phyloP scores from a whole-genome alignment of 2,329 filamentous ascomycete genomes.

The Aspergillus sp. region DNA sequence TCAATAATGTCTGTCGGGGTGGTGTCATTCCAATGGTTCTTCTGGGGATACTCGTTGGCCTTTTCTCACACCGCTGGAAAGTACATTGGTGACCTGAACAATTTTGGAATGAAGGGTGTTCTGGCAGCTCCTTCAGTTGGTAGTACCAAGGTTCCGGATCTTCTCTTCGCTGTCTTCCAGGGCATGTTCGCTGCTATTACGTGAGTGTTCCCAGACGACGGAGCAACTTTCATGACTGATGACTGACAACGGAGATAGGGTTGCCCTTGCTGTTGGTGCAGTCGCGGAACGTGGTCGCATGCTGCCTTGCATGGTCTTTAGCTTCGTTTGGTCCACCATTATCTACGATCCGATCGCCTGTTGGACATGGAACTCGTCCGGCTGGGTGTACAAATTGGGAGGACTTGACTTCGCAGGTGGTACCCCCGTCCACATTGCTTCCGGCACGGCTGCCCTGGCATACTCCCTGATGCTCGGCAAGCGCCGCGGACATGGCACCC shows the following conservation, averaged over 20 bases:
- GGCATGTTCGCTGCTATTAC: constrained; percentile 70
- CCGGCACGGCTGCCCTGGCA: constrained; percentile 78
- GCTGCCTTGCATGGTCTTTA: constrained; percentile 85
- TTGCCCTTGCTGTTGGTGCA: constrained; percentile 80
- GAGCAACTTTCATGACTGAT: background rate
- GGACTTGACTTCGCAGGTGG: constrained; percentile 87
- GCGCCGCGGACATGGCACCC: constrained; percentile 78
- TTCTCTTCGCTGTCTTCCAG: constrained; percentile 77
- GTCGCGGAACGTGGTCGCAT: constrained; percentile 85
- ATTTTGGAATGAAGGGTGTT: constrained; percentile 77
- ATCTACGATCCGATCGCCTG: constrained; percentile 92
- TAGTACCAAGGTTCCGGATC: constrained; percentile 71
- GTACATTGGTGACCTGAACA: constrained; percentile 76
- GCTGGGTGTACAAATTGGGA: constrained; percentile 78
- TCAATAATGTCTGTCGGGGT: constrained; percentile 79
- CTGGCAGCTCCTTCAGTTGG: constrained; percentile 75
- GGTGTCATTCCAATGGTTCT: constrained; percentile 90
- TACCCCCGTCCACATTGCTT: constrained; percentile 86
- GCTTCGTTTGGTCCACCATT: constrained; percentile 87
- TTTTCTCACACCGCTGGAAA: constrained; percentile 76
- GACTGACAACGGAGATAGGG: constrained; percentile 49
- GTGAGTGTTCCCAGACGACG: constrained; percentile 53
- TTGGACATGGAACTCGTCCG: constrained; percentile 87
- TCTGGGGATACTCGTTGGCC: constrained; percentile 85
- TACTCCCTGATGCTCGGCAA: constrained; percentile 93